Percentiles rank a stretch among this genome's conserved stretches.
Evolutionary conservation across 2,329 filamentous ascomycete genomes (phyloP).

Genomic region (Hypoxylon sp.): DNA sequence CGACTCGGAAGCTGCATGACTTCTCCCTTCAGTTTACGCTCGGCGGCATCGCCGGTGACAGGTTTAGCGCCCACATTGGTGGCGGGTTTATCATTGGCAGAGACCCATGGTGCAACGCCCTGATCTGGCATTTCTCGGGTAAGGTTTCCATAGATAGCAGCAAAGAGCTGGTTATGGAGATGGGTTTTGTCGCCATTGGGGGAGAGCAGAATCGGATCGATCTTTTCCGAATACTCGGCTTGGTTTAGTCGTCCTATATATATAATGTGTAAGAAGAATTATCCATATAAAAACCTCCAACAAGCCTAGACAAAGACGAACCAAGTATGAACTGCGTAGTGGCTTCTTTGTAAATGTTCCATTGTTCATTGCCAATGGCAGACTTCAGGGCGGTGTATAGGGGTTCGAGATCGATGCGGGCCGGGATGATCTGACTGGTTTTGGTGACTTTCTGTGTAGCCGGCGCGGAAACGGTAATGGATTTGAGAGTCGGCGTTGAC

Average conservation of each 20-base stretch:
- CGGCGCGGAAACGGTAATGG: constrained; percentile 66
- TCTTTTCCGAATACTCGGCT: constrained; percentile 67
- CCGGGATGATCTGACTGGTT: constrained; percentile 71
- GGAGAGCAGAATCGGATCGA: constrained; percentile 71
- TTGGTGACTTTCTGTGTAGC: constrained; percentile 66
- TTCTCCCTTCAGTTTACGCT: constrained; percentile 74
- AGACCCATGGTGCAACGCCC: constrained; percentile 77
- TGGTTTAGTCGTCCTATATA: constrained; percentile 71
- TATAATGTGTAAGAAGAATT: constrained; percentile 48
- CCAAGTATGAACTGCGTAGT: constrained; percentile 73
- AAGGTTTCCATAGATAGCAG: constrained; percentile 76
- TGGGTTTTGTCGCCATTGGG: constrained; percentile 70
- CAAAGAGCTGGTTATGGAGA: constrained; percentile 75
- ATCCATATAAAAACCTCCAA: constrained; percentile 3
- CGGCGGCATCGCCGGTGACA: constrained; percentile 73
- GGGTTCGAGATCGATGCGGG: constrained; percentile 75
- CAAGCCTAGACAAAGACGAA: constrained; percentile 52
- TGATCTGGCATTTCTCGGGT: constrained; percentile 76
- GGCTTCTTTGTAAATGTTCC: constrained; percentile 73
- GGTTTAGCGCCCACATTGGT: constrained; percentile 70
- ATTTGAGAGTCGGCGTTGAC: constrained; percentile 71
- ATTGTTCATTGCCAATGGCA: constrained; percentile 71
- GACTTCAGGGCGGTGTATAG: constrained; percentile 72
- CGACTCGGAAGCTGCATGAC: constrained; percentile 77
- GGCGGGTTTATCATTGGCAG: constrained; percentile 75